Evolutionary conservation across 768 basidiomycete genomes (phyloP).

Genomic region (Auriscalpium vulgare): DNA sequence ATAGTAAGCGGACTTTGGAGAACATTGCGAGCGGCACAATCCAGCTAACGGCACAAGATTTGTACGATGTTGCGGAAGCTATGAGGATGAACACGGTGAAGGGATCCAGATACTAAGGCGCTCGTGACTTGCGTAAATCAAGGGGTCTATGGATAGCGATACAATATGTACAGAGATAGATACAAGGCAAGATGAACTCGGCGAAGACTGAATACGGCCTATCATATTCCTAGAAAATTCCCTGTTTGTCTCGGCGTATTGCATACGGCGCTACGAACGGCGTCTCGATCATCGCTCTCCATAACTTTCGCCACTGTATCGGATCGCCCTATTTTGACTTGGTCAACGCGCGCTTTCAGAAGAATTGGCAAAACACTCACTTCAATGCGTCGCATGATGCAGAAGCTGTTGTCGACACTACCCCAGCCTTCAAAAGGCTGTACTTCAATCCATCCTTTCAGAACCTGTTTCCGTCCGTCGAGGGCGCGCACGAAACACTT

Average conservation of each 20-base stretch:
- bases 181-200: not conserved
- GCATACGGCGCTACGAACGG: constrained; percentile 53
- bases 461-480: constrained; percentile 54
- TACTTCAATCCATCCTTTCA: constrained; percentile 70
- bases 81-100: constrained; percentile 16
- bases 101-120: constrained; percentile 8
- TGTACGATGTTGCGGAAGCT: constrained; percentile 30
- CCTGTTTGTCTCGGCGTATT: constrained; percentile 11
- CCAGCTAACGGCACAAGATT: constrained; percentile 26
- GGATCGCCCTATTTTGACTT: constrained; percentile 53
- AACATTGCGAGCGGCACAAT: constrained; percentile 34
- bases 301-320: constrained; percentile 70
- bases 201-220: too few species aligned
- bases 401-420: constrained; percentile 46
- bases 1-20: constrained; percentile 34
- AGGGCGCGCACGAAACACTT: constrained; percentile 50
- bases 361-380: constrained; percentile 27
- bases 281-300: constrained; percentile 54
- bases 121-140: not conserved
- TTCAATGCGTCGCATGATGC: constrained; percentile 61
- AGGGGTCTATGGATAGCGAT: not conserved
- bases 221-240: too few species aligned
- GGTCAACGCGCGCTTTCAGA: not conserved
- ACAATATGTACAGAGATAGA: not conserved
- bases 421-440: constrained; percentile 50